These are phyloP conservation scores for Glycyrrhiza uralensis DNA, from an alignment of 306 rosid species.

Conservation along the genomic window DNA sequence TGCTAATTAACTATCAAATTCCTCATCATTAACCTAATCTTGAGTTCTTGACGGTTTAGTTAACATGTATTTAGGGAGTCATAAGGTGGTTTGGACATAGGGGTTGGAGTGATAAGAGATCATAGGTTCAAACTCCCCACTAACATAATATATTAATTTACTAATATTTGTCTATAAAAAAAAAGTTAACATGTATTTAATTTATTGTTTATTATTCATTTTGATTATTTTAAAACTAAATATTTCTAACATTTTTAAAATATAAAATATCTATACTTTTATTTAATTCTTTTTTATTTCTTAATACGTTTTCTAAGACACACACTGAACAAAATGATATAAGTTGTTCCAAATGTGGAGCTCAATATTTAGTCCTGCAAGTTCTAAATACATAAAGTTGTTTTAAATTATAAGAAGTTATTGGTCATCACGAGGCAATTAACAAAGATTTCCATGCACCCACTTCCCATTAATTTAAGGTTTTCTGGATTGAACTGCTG, in stretches of 20 bases:
- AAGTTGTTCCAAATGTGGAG: background rate
- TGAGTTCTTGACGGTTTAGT: too few relatives aligned
- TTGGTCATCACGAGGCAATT: constrained; percentile 36
- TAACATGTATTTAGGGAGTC: too few relatives aligned
- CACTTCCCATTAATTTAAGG: constrained; percentile 34
- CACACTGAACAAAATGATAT: background rate
- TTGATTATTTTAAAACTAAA: background rate
- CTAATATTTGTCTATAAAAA: too few relatives aligned
- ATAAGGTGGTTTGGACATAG: too few relatives aligned
- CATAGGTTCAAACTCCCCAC: too few relatives aligned
- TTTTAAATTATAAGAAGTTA: constrained; percentile 24
- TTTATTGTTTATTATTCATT: background rate
- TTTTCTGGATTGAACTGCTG: background rate
- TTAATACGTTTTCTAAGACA: background rate
- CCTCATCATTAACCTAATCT: too few relatives aligned
- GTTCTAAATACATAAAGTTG: constrained; percentile 29
- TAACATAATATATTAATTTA: too few relatives aligned
- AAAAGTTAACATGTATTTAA: background rate
- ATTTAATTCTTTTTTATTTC: too few relatives aligned
- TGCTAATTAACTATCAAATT: too few relatives aligned
- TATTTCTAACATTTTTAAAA: too few relatives aligned
- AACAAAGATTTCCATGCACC: constrained; percentile 8
- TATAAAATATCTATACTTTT: too few relatives aligned
- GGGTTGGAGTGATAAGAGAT: too few relatives aligned
- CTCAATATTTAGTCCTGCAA: background rate